These are phyloP conservation scores for Novymonas esmeraldas DNA, from an alignment of 208 protist genomes.

Conservation along the genomic window DNA sequence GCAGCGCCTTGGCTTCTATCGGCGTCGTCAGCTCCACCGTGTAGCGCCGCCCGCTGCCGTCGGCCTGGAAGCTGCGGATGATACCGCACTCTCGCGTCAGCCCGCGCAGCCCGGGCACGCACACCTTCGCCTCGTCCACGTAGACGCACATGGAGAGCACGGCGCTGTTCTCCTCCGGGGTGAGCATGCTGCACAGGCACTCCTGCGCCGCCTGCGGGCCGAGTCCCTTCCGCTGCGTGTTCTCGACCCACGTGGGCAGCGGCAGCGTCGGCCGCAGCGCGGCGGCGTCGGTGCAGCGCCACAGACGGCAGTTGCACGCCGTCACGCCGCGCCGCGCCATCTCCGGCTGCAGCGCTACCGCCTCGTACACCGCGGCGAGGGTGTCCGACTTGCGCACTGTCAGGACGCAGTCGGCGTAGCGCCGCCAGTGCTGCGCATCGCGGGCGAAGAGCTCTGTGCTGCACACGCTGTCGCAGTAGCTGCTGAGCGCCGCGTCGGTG, in stretches of 20 bases:
- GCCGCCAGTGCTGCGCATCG: slow-evolving; percentile 28
- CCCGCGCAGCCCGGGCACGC: slow-evolving; percentile 15
- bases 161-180: slow-evolving; percentile 23
- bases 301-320: slow-evolving; percentile 47
- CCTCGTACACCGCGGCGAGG: slow-evolving; percentile 51
- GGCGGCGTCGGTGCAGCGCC: slow-evolving; percentile 35
- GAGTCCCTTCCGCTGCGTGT: not conserved
- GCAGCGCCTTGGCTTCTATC: slow-evolving; percentile 17
- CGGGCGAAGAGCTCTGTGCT: slow-evolving; percentile 58
- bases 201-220: not conserved
- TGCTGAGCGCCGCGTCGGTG: slow-evolving; percentile 49
- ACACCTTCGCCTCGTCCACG: slow-evolving; percentile 44
- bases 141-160: slow-evolving; percentile 50
- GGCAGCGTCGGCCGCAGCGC: slow-evolving; percentile 33
- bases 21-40: slow-evolving; percentile 25
- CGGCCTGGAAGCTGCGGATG: slow-evolving; percentile 21
- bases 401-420: slow-evolving; percentile 45
- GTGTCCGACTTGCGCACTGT: slow-evolving; percentile 57
- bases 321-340: slow-evolving; percentile 34
- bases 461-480: slow-evolving; percentile 35
- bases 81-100: slow-evolving; percentile 18
- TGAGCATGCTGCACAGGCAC: slow-evolving; percentile 34
- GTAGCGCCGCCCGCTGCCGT: slow-evolving; percentile 16
- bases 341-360: slow-evolving; percentile 38
- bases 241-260: slow-evolving; percentile 41